phyloP scores from a whole-genome alignment of 495 filamentous ascomycete species.

The Xylaria acuta region DNA sequence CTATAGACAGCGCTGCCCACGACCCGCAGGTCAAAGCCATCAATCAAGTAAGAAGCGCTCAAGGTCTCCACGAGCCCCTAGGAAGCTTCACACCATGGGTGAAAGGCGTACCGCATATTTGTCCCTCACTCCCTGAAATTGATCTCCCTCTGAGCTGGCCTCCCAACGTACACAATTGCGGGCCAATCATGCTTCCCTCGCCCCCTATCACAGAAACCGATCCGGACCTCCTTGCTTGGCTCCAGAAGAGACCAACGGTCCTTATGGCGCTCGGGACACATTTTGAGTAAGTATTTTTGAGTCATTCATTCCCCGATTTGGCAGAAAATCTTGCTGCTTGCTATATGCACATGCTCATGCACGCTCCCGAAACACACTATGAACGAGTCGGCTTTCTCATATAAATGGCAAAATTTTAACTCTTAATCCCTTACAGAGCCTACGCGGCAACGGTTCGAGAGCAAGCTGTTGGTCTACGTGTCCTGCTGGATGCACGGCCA shows the following conservation, averaged over 20 bases:
- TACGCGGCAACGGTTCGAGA: conserved; percentile 31
- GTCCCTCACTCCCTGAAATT: conserved; percentile 28
- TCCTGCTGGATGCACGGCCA: conserved; percentile 37
- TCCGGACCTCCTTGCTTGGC: conserved; percentile 45
- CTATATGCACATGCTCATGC: too few relatives aligned
- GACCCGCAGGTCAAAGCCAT: conserved; percentile 2
- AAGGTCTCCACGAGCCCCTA: neutral
- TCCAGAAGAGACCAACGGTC: conserved; percentile 43
- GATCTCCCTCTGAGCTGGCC: conserved; percentile 47
- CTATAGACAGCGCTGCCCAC: neutral
- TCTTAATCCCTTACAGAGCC: too few relatives aligned
- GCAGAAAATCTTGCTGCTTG: too few relatives aligned
- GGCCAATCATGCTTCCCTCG: conserved; percentile 55
- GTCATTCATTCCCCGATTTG: too few relatives aligned
- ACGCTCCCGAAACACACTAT: too few relatives aligned
- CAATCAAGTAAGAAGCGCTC: neutral
- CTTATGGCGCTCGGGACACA: conserved; percentile 51
- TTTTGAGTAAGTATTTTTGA: too few relatives aligned
- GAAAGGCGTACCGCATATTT: conserved; percentile 7
- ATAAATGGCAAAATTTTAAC: too few relatives aligned
- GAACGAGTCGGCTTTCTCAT: too few relatives aligned
- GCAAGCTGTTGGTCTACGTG: conserved; percentile 45
- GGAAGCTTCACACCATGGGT: conserved; percentile 10
- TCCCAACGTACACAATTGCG: conserved; percentile 54
- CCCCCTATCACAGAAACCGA: conserved; percentile 39